A percentile compares a stretch with the other conserved stretches of the same genome.
phyloP scores from a whole-genome alignment of 805 yeast genomes.

The Saccharomycopsis sp. region DNA sequence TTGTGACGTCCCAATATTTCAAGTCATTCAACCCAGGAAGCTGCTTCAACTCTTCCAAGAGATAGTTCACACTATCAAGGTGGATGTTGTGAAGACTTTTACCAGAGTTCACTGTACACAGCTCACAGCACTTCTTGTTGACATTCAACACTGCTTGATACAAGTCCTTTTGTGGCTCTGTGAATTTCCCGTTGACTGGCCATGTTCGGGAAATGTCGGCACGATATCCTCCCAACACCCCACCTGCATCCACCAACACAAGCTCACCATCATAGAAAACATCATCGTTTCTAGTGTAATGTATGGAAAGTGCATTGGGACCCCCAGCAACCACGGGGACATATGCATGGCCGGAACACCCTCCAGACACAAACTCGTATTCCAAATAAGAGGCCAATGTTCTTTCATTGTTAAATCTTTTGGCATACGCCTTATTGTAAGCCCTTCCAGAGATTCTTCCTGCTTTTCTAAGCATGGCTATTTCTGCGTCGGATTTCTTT shows the following conservation, averaged over 20 bases:
- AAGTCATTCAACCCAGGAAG: slow-evolving; percentile 52
- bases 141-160: slow-evolving; percentile 84
- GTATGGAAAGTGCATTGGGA: slow-evolving; percentile 79
- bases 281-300: slow-evolving; percentile 89
- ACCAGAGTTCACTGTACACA: slow-evolving; percentile 47
- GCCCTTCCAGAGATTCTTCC: slow-evolving; percentile 77
- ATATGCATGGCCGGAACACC: slow-evolving; percentile 85
- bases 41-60: slow-evolving; percentile 59
- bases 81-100: slow-evolving; percentile 69
- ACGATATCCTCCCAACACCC: slow-evolving; percentile 86
- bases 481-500: slow-evolving; percentile 68
- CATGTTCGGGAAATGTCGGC: slow-evolving; percentile 95
- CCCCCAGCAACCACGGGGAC: slow-evolving; percentile 97
- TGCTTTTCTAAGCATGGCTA: slow-evolving; percentile 71
- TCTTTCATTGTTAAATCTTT: slow-evolving; percentile 59
- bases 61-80: slow-evolving; percentile 47
- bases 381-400: slow-evolving; percentile 74
- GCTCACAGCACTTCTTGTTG: slow-evolving; percentile 65
- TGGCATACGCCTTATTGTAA: slow-evolving; percentile 72
- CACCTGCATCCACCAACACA: slow-evolving; percentile 94
- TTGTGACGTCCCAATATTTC: slow-evolving; percentile 43
- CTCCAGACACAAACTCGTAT: slow-evolving; percentile 73
- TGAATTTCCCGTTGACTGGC: slow-evolving; percentile 76
- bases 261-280: slow-evolving; percentile 64
- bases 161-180: slow-evolving; percentile 71